phyloP scores from a whole-genome alignment of 83 land plant species.

The Diphasiastrum complanatum region DNA sequence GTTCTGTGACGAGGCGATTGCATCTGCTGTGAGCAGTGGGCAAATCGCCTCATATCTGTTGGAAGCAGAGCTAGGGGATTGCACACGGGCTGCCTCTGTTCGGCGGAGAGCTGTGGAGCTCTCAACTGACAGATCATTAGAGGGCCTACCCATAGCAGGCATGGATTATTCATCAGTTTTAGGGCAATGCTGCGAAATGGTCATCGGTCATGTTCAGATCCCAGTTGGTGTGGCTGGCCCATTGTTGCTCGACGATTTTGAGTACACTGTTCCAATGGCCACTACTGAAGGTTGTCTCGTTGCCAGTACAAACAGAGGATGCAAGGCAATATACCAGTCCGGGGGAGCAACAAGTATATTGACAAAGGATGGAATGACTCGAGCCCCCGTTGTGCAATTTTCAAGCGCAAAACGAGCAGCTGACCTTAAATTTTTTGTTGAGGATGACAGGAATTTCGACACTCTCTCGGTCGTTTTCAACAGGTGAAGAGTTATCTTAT shows the following conservation, averaged over 20 bases:
- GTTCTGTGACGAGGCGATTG: too few species aligned
- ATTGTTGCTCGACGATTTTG: slow-evolving; percentile 6
- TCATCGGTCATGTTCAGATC: slow-evolving; percentile 21
- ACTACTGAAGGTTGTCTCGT: slow-evolving; percentile 29
- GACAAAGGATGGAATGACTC: slow-evolving; percentile 18
- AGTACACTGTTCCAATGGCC: slow-evolving; percentile 23
- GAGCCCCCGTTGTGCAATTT: slow-evolving; percentile 19
- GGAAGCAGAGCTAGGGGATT: too few species aligned
- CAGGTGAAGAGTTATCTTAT: slow-evolving; percentile 13
- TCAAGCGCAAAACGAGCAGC: slow-evolving; percentile 12
- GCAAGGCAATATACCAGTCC: slow-evolving; percentile 29
- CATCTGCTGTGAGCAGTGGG: too few species aligned
- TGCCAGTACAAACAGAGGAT: slow-evolving; percentile 29
- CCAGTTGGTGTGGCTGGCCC: slow-evolving; percentile 24
- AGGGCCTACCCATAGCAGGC: too few species aligned
- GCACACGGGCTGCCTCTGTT: too few species aligned
- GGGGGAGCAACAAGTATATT: slow-evolving; percentile 21
- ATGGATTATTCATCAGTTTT: too few species aligned
- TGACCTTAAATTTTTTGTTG: slow-evolving; percentile 11
- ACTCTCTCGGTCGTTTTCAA: slow-evolving; percentile 6
- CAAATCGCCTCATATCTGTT: too few species aligned
- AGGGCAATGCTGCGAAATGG: too few species aligned
- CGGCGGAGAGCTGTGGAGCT: too few species aligned
- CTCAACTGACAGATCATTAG: too few species aligned
- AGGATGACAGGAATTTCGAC: slow-evolving; percentile 4